A percentile compares a stretch with the other conserved stretches of the same genome.
Conservation (phyloP, 1,284 basidiomycete species). For the Pisolithus thermaeus region DNA sequence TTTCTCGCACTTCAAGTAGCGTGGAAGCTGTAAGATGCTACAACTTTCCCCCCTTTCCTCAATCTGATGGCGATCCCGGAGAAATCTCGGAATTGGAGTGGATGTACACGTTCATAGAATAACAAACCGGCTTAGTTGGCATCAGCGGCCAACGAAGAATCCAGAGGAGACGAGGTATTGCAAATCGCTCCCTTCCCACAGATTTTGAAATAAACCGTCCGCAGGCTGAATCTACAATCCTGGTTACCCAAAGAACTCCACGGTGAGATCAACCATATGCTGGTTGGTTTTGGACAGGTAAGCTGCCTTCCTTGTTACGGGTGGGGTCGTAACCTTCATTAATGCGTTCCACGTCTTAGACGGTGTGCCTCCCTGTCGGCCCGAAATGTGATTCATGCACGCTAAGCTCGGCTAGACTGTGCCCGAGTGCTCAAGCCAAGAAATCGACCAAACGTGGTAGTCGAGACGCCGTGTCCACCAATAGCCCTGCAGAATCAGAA, state of each 20-base stretch:
- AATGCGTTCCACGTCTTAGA: slow-evolving; percentile 34
- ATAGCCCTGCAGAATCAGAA: slow-evolving; percentile 2
- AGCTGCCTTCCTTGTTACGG: slow-evolving; percentile 3
- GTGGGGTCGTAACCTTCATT: neutral
- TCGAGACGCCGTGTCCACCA: slow-evolving; percentile 7
- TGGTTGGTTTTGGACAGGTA: slow-evolving; percentile 93
- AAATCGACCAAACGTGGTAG: slow-evolving; percentile 23
- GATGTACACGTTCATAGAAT: slow-evolving; percentile 96
- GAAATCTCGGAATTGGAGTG: slow-evolving; percentile 93
- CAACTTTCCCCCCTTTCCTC: neutral
- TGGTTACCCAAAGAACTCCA: slow-evolving; percentile 84
- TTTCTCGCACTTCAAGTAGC: slow-evolving; percentile 79
- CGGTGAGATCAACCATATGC: slow-evolving; percentile 78
- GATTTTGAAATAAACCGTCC: neutral
- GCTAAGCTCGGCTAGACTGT: slow-evolving; percentile 47
- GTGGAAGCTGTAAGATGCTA: slow-evolving; percentile 68
- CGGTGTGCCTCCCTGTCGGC: slow-evolving; percentile 76
- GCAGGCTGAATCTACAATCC: slow-evolving; percentile 79
- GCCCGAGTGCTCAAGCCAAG: slow-evolving; percentile 51
- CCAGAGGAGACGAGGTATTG: slow-evolving; percentile 82
- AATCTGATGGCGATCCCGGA: slow-evolving; percentile 24
- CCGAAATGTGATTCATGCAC: slow-evolving; percentile 81
- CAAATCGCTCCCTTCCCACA: neutral
- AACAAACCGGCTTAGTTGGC: slow-evolving; percentile 90
- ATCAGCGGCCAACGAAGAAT: slow-evolving; percentile 74